Evolutionary conservation across 2,329 filamentous ascomycete species (phyloP).

Genomic region (Pseudogymnoascus sp.): DNA sequence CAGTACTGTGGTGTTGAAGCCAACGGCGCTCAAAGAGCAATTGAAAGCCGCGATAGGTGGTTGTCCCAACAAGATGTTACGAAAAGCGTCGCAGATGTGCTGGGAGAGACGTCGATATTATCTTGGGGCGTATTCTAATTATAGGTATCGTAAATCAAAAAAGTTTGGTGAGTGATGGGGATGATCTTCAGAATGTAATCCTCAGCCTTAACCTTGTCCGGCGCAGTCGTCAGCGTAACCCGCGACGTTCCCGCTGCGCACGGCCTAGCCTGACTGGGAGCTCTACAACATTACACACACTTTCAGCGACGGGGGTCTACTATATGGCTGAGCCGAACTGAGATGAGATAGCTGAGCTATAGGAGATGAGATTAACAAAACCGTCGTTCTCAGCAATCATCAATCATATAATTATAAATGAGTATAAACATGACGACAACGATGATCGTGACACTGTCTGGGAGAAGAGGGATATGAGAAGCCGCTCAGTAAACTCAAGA

Average conservation of each 20-base stretch:
- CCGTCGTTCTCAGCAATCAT: too few species aligned
- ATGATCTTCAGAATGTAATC: background rate
- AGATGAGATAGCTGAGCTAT: too few species aligned
- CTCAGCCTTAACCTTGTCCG: background rate
- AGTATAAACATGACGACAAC: background rate
- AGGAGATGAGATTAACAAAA: too few species aligned
- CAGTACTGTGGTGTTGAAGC: background rate
- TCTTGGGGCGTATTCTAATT: background rate
- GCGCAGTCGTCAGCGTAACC: background rate
- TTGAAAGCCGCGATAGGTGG: background rate
- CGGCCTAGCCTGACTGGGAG: background rate
- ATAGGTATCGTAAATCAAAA: background rate
- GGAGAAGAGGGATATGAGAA: background rate
- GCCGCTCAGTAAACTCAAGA: background rate
- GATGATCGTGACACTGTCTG: background rate
- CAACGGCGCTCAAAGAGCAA: slow-evolving; percentile 17
- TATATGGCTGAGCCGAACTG: too few species aligned
- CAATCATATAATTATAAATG: too few species aligned
- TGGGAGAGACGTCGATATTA: background rate
- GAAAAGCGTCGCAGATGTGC: background rate
- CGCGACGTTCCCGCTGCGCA: background rate
- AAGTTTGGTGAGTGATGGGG: background rate
- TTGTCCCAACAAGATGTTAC: background rate
- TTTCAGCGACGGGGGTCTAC: too few species aligned
- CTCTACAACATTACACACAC: background rate